Evolutionary conservation across 2,329 filamentous ascomycete species (phyloP).

Genomic region (Podosphaera xanthii): DNA sequence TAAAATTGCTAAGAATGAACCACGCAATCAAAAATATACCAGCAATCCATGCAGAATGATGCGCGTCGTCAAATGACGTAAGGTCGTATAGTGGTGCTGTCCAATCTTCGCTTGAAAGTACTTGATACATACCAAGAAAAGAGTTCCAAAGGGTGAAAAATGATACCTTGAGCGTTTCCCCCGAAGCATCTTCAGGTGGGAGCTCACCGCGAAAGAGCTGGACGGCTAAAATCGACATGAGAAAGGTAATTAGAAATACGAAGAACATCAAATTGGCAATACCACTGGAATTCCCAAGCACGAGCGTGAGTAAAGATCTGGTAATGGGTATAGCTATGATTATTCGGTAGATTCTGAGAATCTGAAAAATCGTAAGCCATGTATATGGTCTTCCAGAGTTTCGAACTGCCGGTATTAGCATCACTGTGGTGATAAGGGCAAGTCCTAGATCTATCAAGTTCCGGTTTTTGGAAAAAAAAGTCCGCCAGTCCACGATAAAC

Average conservation of each 20-base stretch:
- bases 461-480: conserved; percentile 48
- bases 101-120: conserved; percentile 93
- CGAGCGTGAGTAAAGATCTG: conserved; percentile 61
- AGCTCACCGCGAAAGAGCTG: conserved; percentile 84
- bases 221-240: conserved; percentile 78
- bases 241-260: conserved; percentile 83
- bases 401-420: conserved; percentile 63
- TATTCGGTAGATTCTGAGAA: conserved; percentile 74
- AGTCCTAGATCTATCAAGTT: conserved; percentile 67
- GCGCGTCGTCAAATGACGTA: conserved; percentile 40
- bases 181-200: conserved; percentile 35
- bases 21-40: conserved; percentile 79
- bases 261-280: conserved; percentile 88
- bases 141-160: conserved; percentile 89
- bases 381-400: conserved; percentile 50
- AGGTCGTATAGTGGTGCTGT: conserved; percentile 68
- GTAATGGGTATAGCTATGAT: conserved; percentile 79
- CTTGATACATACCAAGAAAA: conserved; percentile 93
- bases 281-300: conserved; percentile 79
- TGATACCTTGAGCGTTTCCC: conserved; percentile 42
- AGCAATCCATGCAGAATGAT: conserved; percentile 72
- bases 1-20: conserved; percentile 90
- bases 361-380: conserved; percentile 84
- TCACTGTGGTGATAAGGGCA: conserved; percentile 61
- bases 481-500: conserved; percentile 55